A percentile compares a stretch with the other conserved stretches of the same genome.
Conservation (phyloP, 495 filamentous ascomycete genomes). For the Echria macrotheca region DNA sequence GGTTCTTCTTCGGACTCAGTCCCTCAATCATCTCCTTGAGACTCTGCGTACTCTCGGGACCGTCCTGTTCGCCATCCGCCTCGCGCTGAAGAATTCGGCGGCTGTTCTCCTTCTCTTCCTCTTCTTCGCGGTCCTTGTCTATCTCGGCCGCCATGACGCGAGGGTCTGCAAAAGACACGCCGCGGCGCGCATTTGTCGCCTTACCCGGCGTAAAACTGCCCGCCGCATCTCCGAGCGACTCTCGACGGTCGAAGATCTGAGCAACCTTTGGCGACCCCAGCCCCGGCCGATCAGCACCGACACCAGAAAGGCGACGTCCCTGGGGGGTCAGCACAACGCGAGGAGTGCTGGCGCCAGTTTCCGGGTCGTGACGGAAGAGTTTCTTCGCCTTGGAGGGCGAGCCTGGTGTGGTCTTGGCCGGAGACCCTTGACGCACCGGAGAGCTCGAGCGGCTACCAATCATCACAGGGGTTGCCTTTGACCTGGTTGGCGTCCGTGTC, state of each 20-base stretch:
- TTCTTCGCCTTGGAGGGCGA: slow-evolving; percentile 28
- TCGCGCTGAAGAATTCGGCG: slow-evolving; percentile 48
- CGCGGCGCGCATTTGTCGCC: slow-evolving; percentile 24
- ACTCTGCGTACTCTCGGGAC: slow-evolving; percentile 56
- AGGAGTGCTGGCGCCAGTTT: slow-evolving; percentile 55
- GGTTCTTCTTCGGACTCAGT: slow-evolving; percentile 69
- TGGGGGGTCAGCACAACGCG: slow-evolving; percentile 61
- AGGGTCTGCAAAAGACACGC: slow-evolving; percentile 63
- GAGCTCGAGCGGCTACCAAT: slow-evolving; percentile 29
- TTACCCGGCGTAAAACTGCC: slow-evolving; percentile 53
- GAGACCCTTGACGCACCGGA: slow-evolving; percentile 23
- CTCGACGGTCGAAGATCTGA: slow-evolving; percentile 65
- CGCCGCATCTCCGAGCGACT: slow-evolving; percentile 63
- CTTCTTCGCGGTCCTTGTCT: slow-evolving; percentile 60
- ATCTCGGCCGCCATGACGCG: slow-evolving; percentile 61
- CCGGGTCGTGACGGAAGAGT: slow-evolving; percentile 54
- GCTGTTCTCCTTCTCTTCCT: slow-evolving; percentile 57
- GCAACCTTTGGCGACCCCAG: slow-evolving; percentile 75
- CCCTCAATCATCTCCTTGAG: slow-evolving; percentile 73
- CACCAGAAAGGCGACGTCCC: slow-evolving; percentile 57
- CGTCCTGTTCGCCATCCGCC: slow-evolving; percentile 41
- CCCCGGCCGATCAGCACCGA: slow-evolving; percentile 69
- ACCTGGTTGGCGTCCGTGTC: slow-evolving; percentile 7
- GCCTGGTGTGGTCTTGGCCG: slow-evolving; percentile 20
- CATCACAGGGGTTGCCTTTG: slow-evolving; percentile 21